Conservation (phyloP, 768 basidiomycete species). For the Kwoniella sp. region DNA sequence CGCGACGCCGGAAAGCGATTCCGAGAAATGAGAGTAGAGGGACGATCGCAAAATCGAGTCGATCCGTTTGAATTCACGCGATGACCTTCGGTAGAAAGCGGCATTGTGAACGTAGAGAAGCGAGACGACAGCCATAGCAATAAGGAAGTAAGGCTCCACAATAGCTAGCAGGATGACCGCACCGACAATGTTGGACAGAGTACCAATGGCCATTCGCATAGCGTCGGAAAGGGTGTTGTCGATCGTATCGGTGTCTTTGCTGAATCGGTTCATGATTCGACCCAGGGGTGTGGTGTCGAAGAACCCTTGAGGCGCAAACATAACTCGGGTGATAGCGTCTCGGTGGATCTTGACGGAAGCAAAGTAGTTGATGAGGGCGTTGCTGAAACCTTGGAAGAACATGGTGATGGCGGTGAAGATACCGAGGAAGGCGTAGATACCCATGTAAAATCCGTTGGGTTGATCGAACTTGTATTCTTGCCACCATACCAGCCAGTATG, state of each 20-base stretch:
- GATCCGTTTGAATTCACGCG: constrained; percentile 74
- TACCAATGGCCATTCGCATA: constrained; percentile 60
- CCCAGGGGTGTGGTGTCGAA: constrained; percentile 59
- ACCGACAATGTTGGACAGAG: constrained; percentile 68
- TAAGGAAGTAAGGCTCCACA: constrained; percentile 79
- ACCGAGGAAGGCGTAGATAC: constrained; percentile 74
- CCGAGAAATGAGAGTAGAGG: constrained; percentile 89
- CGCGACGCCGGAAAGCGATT: constrained; percentile 79
- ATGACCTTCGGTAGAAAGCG: constrained; percentile 79
- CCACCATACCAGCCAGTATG: constrained; percentile 79
- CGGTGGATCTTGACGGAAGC: constrained; percentile 70
- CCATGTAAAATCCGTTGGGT: constrained; percentile 64
- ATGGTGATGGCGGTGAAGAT: constrained; percentile 68
- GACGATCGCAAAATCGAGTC: constrained; percentile 84
- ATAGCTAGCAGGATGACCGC: constrained; percentile 71
- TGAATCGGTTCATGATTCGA: constrained; percentile 53
- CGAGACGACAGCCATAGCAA: constrained; percentile 67
- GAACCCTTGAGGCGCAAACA: constrained; percentile 85
- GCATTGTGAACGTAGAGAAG: constrained; percentile 71
- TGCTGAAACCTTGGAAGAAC: constrained; percentile 67
- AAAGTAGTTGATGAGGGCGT: constrained; percentile 70
- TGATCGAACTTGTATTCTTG: constrained; percentile 62
- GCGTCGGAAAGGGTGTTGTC: constrained; percentile 54
- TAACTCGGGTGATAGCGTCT: constrained; percentile 52
- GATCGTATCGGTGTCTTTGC: constrained; percentile 55